A percentile compares a stretch with the other conserved stretches of the same genome.
Conservation (phyloP, 129 eudicot species). For the Pulicaria dysenterica region DNA sequence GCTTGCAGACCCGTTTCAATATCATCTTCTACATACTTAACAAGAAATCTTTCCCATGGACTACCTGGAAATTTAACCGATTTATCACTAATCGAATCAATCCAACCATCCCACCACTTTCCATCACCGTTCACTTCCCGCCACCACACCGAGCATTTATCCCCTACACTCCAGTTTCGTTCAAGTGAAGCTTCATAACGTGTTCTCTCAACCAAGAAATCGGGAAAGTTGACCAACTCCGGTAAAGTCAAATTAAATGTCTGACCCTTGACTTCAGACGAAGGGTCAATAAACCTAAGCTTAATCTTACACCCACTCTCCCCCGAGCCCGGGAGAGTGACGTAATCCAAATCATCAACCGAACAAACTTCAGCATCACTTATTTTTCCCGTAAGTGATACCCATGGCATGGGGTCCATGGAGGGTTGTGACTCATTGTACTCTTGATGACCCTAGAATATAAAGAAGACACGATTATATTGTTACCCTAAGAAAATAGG, state of each 20-base stretch:
- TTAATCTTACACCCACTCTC: slow-evolving; percentile 77
- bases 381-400: slow-evolving; percentile 31
- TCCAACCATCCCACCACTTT: slow-evolving; percentile 60
- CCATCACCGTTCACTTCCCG: slow-evolving; percentile 64
- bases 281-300: slow-evolving; percentile 61
- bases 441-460: slow-evolving; percentile 78
- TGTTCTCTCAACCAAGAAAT: slow-evolving; percentile 84
- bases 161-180: slow-evolving; percentile 65
- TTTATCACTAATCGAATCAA: slow-evolving; percentile 47
- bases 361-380: slow-evolving; percentile 70
- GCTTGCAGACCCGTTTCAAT: neutral
- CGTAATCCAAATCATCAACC: slow-evolving; percentile 57
- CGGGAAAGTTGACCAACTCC: slow-evolving; percentile 63
- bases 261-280: slow-evolving; percentile 39
- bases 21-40: slow-evolving; percentile 39
- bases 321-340: slow-evolving; percentile 67
- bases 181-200: slow-evolving; percentile 66
- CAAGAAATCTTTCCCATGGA: slow-evolving; percentile 78
- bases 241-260: slow-evolving; percentile 68
- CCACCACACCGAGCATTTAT: slow-evolving; percentile 93
- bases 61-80: slow-evolving; percentile 66
- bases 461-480: neutral
- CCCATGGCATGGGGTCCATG: slow-evolving; percentile 57
- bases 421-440: slow-evolving; percentile 34
- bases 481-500: too few relatives aligned